A percentile compares a stretch with the other conserved stretches of the same genome.
phyloP scores from a whole-genome alignment of 192 early-diverging fungal species.

The Nowakowskiella sp. region DNA sequence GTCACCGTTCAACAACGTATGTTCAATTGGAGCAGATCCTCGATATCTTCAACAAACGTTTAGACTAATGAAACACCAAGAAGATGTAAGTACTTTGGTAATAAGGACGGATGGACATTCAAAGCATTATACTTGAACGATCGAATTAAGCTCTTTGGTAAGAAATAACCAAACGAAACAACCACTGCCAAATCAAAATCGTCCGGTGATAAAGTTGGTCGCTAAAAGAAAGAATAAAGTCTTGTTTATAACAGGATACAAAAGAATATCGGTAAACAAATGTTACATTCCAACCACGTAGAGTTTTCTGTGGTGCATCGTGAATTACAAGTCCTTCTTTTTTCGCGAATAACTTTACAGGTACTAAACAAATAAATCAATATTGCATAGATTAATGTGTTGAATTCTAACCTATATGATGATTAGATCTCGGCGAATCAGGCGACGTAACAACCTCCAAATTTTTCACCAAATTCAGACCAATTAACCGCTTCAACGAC shows the following conservation, averaged over 20 bases:
- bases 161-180: slow-evolving; percentile 89
- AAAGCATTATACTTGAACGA: slow-evolving; percentile 61
- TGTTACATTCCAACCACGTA: slow-evolving; percentile 45
- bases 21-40: slow-evolving; percentile 86
- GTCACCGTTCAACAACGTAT: slow-evolving; percentile 73
- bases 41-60: slow-evolving; percentile 43
- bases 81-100: slow-evolving; percentile 57
- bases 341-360: slow-evolving; percentile 38
- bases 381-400: slow-evolving; percentile 20
- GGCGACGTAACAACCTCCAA: slow-evolving; percentile 24
- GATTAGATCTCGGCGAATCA: slow-evolving; percentile 20
- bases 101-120: slow-evolving; percentile 90
- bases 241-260: background rate
- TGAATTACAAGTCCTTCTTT: slow-evolving; percentile 29
- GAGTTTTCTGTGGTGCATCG: slow-evolving; percentile 42
- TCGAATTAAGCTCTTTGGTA: slow-evolving; percentile 64
- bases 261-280: background rate
- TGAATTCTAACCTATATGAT: slow-evolving; percentile 12
- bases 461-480: slow-evolving; percentile 19
- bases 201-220: slow-evolving; percentile 1
- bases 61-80: background rate
- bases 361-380: slow-evolving; percentile 41
- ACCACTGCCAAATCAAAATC: slow-evolving; percentile 78
- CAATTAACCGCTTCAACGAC: slow-evolving; percentile 49
- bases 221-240: background rate